Evolutionary conservation across 148 eudicot species (phyloP), one percentile per base, ranked within the genome.

Genomic region (Dianthus caryophyllus): DNA sequence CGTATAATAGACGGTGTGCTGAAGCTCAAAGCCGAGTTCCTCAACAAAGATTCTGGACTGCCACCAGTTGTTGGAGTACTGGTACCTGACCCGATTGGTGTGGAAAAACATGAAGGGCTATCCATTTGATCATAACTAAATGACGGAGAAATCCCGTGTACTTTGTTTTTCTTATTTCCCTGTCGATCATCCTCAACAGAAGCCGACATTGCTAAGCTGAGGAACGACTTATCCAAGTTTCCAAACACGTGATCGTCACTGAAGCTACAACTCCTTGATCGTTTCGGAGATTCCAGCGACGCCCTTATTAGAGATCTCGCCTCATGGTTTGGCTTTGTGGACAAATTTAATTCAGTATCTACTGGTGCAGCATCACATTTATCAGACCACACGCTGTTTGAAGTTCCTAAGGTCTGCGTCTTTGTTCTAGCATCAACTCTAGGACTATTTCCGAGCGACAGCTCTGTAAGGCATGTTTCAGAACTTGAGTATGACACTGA

Each of bases 1-100:
- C 91, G 78, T 74, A 91, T 84, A 20, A 91, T 88, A 33, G 91
- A 86, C 54, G 97, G 97, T 11, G 83, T 76, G 67, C 67, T 75
- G 50, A 88, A 91, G 69, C 84, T 84, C 86, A 69, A 60, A 48
- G 91, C 91, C 24, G 95, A 91, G 70, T 81, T 86, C 78, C 87
- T 84, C 83, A 91, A 70, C 46, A 83, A 60, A 31, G 85, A 81
- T 73, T 78, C 95, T 53, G 95, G 86, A 80, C 84, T 87, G 66
- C 75, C 64, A 63, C 64, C 65, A 73, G 69, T 75, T 25, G 51
- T n/a, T 30, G 80, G 44, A 66, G 83, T 66, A 31, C 77, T 70
- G 47, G 65, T 53, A 65, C 73, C 63, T 21, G 64, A 77, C 43
- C 66, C 66, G 56, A 71, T 74, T 20, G 85, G 77, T 67, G 87